A percentile compares a stretch with the other conserved stretches of the same genome.
Conservation (phyloP, 2,329 filamentous ascomycete genomes). For the Sporothrix humicola region DNA sequence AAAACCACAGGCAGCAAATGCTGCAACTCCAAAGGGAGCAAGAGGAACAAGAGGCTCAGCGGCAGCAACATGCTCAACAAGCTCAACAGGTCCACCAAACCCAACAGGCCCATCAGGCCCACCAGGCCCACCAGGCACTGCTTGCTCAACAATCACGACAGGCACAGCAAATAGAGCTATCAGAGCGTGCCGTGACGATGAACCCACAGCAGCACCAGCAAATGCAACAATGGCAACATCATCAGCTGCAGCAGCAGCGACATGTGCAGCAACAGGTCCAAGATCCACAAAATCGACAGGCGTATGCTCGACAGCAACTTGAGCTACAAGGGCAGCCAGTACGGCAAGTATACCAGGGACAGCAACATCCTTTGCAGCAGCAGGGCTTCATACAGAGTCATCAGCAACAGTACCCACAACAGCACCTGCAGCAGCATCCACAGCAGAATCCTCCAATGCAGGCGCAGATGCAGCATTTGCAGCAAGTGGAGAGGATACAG, state of each 20-base stretch:
- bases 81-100: background rate
- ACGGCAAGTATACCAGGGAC: background rate
- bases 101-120: background rate
- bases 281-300: background rate
- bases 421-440: background rate
- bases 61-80: background rate
- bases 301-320: background rate
- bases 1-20: background rate
- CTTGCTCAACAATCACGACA: no score
- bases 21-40: background rate
- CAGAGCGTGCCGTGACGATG: no score
- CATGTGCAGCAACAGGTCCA: background rate
- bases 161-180: no score
- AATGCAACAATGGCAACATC: background rate
- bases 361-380: background rate
- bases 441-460: background rate
- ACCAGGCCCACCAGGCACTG: background rate
- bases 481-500: no score
- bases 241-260: background rate
- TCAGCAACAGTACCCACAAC: background rate
- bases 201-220: no score
- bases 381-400: background rate
- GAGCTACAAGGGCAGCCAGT: constrained; percentile 4
- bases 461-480: background rate
- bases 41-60: background rate